Evolutionary conservation across 805 yeast species (phyloP).

Genomic region (Clavispora asparagi): DNA sequence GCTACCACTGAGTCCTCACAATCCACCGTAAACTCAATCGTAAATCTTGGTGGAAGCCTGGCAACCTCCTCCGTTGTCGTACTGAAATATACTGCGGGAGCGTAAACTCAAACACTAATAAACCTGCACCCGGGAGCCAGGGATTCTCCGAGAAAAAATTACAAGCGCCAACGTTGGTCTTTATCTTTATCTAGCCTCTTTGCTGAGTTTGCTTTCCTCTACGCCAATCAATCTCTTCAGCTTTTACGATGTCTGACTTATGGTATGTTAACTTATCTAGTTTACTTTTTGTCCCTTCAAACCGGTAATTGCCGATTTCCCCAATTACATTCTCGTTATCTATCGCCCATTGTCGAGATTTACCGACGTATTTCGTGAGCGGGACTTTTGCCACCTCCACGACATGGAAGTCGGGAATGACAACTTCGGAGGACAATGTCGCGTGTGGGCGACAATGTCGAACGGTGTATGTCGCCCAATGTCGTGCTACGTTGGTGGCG

Average conservation of each 20-base stretch:
- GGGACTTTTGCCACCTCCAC: neutral
- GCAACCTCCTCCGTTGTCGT: neutral
- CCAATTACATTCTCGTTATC: neutral
- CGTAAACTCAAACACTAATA: neutral
- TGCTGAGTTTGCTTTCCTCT: constrained; percentile 8
- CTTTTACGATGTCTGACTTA: constrained; percentile 59
- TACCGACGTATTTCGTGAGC: neutral
- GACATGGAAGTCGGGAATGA: neutral
- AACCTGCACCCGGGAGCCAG: constrained; percentile 9
- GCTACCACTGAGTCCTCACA: too few species aligned
- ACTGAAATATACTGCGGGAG: neutral
- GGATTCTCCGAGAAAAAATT: constrained; percentile 16
- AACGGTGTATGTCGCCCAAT: neutral
- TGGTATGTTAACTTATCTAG: constrained; percentile 47
- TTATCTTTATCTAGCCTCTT: constrained; percentile 3
- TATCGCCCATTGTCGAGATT: neutral
- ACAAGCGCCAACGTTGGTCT: constrained; percentile 11
- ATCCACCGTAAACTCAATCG: too few species aligned
- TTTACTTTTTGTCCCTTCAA: neutral
- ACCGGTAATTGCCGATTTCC: neutral
- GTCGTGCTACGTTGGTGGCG: neutral
- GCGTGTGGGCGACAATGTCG: too few species aligned
- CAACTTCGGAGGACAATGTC: too few species aligned
- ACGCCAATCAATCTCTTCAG: constrained; percentile 8
- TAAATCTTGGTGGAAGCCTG: too few species aligned